Base-by-base conservation (phyloP, 2,329 filamentous ascomycete genomes). In the Rhinocladiella similis region DNA sequence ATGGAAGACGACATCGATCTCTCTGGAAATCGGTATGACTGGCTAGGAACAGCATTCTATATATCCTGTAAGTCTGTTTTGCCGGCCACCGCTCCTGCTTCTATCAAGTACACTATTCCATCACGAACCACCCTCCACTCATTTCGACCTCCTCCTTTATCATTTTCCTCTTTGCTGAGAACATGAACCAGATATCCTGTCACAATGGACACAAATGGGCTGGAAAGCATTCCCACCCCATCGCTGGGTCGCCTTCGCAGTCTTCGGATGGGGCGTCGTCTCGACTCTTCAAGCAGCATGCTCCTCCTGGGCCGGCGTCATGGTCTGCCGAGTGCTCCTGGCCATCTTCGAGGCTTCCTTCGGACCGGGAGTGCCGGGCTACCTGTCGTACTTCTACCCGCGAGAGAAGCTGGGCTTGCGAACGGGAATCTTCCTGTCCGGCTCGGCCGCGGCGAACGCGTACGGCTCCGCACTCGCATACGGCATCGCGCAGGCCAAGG, bases 351-450 rank as follows among this genome's bases (percentile, higher is more conserved):
- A 77, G 63, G 71, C 73, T 63, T 61, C 61, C 3, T 69, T 67
- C 53, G 75, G 73, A 0, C 73, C 74, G 4, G 75, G 73, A 2
- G 73, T 80, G 12, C 78, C 79, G 0, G 80, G 78, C 36, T 66
- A 82, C 18, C 68, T 84, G 1, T 80, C 77, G 0, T 83, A 83
- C 68, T 84, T 86, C 71, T 87, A 86, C 64, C 76, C 81, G 5
- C 74, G 83, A 7, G 74, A 81, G 35, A 81, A 82, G 61, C 69
- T 86, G 7, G 83, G 83, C 36, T 71, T 84, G 27, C 73, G 83
- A 3, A 78, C 78, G 48, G 83, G 82, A 3, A 66, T 85, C 33
- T 80, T 82, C 45, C 61, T 75, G 19, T 70, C 70, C 5, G 71
- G 71, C 29, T 69, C 69, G 1, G 72, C 72, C 1, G 60, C 73